Percentiles rank a stretch among this genome's conserved stretches.
phyloP scores from a whole-genome alignment of 2,329 filamentous ascomycete genomes.

The Cladosporium sphaerospermum region DNA sequence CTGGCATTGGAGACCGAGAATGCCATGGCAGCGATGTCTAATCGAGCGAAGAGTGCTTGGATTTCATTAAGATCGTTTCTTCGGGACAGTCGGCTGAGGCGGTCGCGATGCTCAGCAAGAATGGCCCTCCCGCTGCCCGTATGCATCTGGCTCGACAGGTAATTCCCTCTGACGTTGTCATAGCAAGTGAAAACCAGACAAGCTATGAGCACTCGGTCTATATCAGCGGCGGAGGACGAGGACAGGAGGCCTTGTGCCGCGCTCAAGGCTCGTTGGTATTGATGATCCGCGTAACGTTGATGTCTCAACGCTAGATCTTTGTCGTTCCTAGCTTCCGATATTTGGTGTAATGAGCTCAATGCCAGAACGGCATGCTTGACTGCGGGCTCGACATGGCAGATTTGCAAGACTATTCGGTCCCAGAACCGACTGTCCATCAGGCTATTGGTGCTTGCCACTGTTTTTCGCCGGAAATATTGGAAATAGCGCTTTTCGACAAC shows the following conservation, averaged over 20 bases:
- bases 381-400: conserved; percentile 6
- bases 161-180: conserved; percentile 15
- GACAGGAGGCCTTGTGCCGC: conserved; percentile 6
- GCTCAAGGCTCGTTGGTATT: conserved; percentile 13
- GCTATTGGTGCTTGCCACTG: conserved; percentile 7
- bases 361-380: conserved; percentile 8
- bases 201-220: conserved; percentile 14
- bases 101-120: conserved; percentile 4
- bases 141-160: conserved; percentile 13
- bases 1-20: conserved; percentile 11
- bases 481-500: conserved; percentile 7
- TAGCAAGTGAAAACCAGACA: conserved; percentile 13
- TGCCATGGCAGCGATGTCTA: conserved; percentile 13
- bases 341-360: conserved; percentile 8
- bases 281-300: conserved; percentile 11
- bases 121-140: conserved; percentile 14
- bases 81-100: background rate
- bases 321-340: conserved; percentile 1
- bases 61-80: conserved; percentile 16
- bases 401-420: conserved; percentile 4
- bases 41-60: conserved; percentile 11
- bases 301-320: conserved; percentile 2
- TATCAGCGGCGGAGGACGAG: conserved; percentile 5
- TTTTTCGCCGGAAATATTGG: conserved; percentile 2
- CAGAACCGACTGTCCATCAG: conserved; percentile 7